These are phyloP conservation scores for Cunninghamia lanceolata DNA, from an alignment of 75 land plant species.

Conservation along the genomic window DNA sequence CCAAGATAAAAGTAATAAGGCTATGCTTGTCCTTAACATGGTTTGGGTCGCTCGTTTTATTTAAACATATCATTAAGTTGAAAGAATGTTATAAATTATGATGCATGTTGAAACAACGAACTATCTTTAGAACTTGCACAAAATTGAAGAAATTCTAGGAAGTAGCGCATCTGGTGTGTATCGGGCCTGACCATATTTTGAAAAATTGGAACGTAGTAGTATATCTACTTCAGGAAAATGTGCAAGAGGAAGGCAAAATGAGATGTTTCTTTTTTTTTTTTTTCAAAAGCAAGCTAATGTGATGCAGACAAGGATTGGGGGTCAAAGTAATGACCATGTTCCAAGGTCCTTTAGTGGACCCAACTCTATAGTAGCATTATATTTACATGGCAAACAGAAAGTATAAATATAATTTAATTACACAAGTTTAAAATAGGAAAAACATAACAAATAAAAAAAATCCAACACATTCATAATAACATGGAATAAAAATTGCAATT, in stretches of 20 bases:
- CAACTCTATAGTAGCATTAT: too few relatives aligned
- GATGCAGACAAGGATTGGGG: too few relatives aligned
- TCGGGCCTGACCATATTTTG: not conserved
- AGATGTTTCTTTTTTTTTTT: too few relatives aligned
- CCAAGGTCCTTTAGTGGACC: too few relatives aligned
- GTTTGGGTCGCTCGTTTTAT: not conserved
- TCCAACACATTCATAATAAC: too few relatives aligned
- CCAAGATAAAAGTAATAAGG: not conserved
- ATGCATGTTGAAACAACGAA: not conserved
- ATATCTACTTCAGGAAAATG: not conserved
- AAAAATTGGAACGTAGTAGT: not conserved
- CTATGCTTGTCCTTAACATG: not conserved
- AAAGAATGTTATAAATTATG: not conserved
- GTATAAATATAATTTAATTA: too few relatives aligned
- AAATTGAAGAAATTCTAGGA: not conserved
- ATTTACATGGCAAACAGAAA: too few relatives aligned
- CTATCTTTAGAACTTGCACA: not conserved
- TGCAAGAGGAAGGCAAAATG: not conserved
- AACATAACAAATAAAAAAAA: too few relatives aligned
- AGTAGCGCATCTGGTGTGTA: not conserved
- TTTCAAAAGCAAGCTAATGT: too few relatives aligned
- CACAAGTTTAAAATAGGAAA: too few relatives aligned
- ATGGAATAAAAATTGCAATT: too few relatives aligned
- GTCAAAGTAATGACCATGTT: too few relatives aligned
- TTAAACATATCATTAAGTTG: not conserved